These are phyloP conservation scores for Sordariomycetes sp. DNA, from an alignment of 2,329 filamentous ascomycete genomes.

Conservation along the genomic window DNA sequence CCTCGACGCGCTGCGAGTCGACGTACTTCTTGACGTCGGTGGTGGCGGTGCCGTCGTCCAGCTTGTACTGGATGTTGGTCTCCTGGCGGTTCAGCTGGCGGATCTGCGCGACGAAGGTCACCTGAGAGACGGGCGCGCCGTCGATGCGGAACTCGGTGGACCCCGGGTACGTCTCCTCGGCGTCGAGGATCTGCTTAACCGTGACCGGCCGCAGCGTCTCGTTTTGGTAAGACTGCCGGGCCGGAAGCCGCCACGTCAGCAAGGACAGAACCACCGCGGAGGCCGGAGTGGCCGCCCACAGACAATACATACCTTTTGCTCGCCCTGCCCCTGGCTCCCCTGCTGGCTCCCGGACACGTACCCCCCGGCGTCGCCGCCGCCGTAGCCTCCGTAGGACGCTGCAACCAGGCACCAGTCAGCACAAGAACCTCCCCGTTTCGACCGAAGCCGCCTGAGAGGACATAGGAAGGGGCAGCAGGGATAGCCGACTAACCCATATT, in stretches of 20 bases:
- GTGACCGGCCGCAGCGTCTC: slow-evolving; percentile 89
- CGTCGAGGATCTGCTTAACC: slow-evolving; percentile 86
- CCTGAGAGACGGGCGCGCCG: slow-evolving; percentile 52
- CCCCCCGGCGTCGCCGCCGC: slow-evolving; percentile 50
- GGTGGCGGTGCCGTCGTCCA: slow-evolving; percentile 89
- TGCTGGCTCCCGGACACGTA: slow-evolving; percentile 46
- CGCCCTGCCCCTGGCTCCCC: slow-evolving; percentile 37
- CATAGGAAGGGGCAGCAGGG: no score
- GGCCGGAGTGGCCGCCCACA: no score
- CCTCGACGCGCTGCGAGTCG: slow-evolving; percentile 46
- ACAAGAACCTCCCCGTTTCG: neutral
- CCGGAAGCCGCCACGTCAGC: neutral
- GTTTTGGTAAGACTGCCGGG: slow-evolving; percentile 51
- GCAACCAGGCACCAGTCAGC: neutral
- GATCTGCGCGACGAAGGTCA: slow-evolving; percentile 81
- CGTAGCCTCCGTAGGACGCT: slow-evolving; percentile 23
- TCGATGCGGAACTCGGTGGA: slow-evolving; percentile 73
- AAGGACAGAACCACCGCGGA: no score
- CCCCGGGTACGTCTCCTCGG: slow-evolving; percentile 60
- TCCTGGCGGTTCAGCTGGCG: slow-evolving; percentile 76
- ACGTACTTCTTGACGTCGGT: slow-evolving; percentile 89
- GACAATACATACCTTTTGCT: slow-evolving; percentile 31
- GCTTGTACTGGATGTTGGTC: slow-evolving; percentile 83
- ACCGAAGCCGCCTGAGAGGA: neutral
- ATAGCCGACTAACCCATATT: no score